Base-by-base conservation (phyloP, 352 stramenopile genomes). In the Pythium aquatile region DNA sequence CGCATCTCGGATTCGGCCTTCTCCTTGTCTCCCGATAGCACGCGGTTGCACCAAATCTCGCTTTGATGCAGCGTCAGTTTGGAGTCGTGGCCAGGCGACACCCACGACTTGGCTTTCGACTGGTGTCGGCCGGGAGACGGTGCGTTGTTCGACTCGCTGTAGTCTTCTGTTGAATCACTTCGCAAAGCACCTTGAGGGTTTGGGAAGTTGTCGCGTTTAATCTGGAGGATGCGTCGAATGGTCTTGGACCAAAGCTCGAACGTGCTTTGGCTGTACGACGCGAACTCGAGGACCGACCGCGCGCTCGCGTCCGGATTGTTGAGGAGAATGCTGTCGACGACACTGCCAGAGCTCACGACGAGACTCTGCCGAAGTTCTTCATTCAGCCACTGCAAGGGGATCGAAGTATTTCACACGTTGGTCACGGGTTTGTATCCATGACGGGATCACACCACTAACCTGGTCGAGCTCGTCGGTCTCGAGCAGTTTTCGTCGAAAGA, bases 231-330 rank as follows among this genome's bases (percentile, higher is more conserved):
- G 11, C 84, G 78, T 11, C 84, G 81, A 72, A 95, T 85, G 7
- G 81, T 82, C 61, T 95, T 95, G 26, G 83, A 88, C 86, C 86
- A 95, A 29, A 95, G 68, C 68, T 95, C 86, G 46, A 95, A 95
- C 20, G 84, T 93, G 65, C 62, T 91, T 46, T 91, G 84, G 61
- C 75, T 95, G 75, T 87, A 77, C 37, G 86, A 91, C 8, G 64
- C 83, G 42, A 95, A 93, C 63, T 95, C 86, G 16, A 95, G 8
- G n/a, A 93, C 66, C 57, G 74, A 81, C 33, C 80, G 79, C 2
- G 81, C 75, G 24, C 79, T 92, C 13, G 80, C 79, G 40, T 81
- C 72, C 13, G 79, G 69, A 28, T 88, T 90, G 29, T 76, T 89
- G 1, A 74, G 68, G 20, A 86, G 58, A 52, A 85, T 58, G n/a